Base-by-base conservation (phyloP, 164 flowering plant species). In the Macadamia tetraphylla region DNA sequence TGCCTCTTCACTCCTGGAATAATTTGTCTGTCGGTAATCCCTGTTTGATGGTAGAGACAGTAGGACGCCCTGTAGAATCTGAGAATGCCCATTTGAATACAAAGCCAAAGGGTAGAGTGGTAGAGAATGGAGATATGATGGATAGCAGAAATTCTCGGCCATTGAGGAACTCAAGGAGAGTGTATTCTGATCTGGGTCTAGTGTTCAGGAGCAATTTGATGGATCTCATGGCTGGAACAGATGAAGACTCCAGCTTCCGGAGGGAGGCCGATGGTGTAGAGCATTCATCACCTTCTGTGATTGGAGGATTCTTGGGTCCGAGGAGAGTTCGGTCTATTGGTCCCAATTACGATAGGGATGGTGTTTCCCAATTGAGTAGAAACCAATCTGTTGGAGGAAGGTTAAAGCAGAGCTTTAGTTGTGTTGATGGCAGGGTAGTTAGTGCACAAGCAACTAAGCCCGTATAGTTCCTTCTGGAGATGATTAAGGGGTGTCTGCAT, bases 21-120 rank as follows among this genome's bases (percentile, higher is more conserved):
- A 88, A 87, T 32, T 80, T 88, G n/a, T 65, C 73, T 3, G 69
- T 67, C 23, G 77, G 73, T 69, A 90, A 90, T 71, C 92, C 95
- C 0, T 92, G 97, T 65, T 58, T 83, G 84, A 86, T 87, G 95
- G 91, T 87, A 17, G 96, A 92, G 75, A 82, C 74, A 7, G 73
- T 81, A 61, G 94, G 86, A 32, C 76, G 65, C 1, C 86, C 92
- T 0, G 87, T 88, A 51, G 88, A 78, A 65, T 40, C 71, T 44
- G 75, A 74, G 59, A 80, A 32, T 60, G 44, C 65, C 40, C 64
- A 23, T 15, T 53, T 63, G 58, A 73, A 66, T 77, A 65, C 69
- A 6, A 79, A 69, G 69, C 17, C 30, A 6, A 71, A 61, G 23
- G 70, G 56, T 58, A 61, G 44, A 35, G 76, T 60, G 12, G 79